Base-by-base conservation (phyloP, 768 basidiomycete genomes). In the Dentipellis fragilis region DNA sequence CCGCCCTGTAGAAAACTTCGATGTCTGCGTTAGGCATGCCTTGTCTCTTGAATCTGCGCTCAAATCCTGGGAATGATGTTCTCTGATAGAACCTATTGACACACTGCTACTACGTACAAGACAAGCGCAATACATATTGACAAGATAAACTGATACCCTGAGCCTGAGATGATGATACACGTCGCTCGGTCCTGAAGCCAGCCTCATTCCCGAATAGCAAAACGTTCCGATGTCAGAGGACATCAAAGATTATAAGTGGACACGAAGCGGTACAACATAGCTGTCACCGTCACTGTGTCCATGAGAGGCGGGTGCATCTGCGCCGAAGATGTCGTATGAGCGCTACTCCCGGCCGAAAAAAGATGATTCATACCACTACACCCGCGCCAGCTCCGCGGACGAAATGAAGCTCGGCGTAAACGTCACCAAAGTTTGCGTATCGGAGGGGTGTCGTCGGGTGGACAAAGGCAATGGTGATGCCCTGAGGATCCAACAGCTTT, bases 241-340 rank as follows among this genome's bases (percentile, higher is more conserved):
- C 21, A 51, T 61, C 36, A 59, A 49, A 77, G 70, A 58, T 74
- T 75, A 60, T 75, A 78, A 35, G 73, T 70, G 57, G 70, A 74
- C 62, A 85, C 87, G 68, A 89, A 87, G 49, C 90, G 84, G 71
- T 87, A 90, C 37, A 92, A 75, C 88, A 91, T 90, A 54, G 82
- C 81, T 29, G 89, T 89, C 62, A 92, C 82, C 23, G 85, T 85
- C 58, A 92, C 88, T 47, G 80, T 83, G 74, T 92, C 88, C 89
- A 92, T 92, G 69, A 92, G 84, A 61, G 89, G 89, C 52, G 88
- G 89, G 66, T 89, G 89, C 76, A 82, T 87, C 88, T 89, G 65
- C 52, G 57, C 51, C 39, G 54, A 53, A 39, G n/a, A 45, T 50
- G 17, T 49, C 51, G 17, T 23, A 54, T 57, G 55, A 59, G 52